Percentiles rank a stretch among this genome's conserved stretches.
These are phyloP conservation scores for Candida smagusa DNA, from an alignment of 1,139 yeast species.

Conservation along the genomic window DNA sequence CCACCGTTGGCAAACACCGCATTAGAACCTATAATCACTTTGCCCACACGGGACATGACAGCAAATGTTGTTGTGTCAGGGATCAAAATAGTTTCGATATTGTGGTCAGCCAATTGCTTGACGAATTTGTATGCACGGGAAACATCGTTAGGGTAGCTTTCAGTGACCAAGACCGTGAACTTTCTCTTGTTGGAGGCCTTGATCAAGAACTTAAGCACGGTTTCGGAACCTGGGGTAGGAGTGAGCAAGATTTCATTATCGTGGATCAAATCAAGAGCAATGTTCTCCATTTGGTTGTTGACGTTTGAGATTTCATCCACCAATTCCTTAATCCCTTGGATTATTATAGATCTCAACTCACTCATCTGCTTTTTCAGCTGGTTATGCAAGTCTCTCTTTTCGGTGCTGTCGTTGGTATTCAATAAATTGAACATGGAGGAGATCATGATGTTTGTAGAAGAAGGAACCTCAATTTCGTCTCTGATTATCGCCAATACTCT, in stretches of 20 bases:
- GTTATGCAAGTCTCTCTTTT: slow-evolving; percentile 25
- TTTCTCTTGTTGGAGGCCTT: slow-evolving; percentile 88
- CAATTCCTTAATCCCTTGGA: slow-evolving; percentile 90
- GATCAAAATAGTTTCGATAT: slow-evolving; percentile 84
- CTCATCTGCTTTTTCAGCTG: slow-evolving; percentile 45
- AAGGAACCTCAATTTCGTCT: slow-evolving; percentile 68
- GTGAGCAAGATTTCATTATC: slow-evolving; percentile 89
- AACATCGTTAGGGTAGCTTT: slow-evolving; percentile 86
- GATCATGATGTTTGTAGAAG: slow-evolving; percentile 45
- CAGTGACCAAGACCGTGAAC: slow-evolving; percentile 90
- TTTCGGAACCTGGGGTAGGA: slow-evolving; percentile 89
- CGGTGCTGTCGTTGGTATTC: slow-evolving; percentile 42
- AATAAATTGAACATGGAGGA: slow-evolving; percentile 87
- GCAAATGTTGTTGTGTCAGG: slow-evolving; percentile 95
- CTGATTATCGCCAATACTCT: slow-evolving; percentile 84
- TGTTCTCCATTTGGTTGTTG: slow-evolving; percentile 85
- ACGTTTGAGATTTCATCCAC: slow-evolving; percentile 89
- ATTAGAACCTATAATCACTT: slow-evolving; percentile 88
- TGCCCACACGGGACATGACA: slow-evolving; percentile 95
- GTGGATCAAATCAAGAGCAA: slow-evolving; percentile 91
- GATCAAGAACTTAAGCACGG: slow-evolving; percentile 81
- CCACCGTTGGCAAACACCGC: slow-evolving; percentile 97
- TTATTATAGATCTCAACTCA: slow-evolving; percentile 82
- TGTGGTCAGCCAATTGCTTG: slow-evolving; percentile 72
- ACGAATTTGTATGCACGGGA: slow-evolving; percentile 76